phyloP scores from a whole-genome alignment of 1,284 basidiomycete species.

The Ustilago bromivora region DNA sequence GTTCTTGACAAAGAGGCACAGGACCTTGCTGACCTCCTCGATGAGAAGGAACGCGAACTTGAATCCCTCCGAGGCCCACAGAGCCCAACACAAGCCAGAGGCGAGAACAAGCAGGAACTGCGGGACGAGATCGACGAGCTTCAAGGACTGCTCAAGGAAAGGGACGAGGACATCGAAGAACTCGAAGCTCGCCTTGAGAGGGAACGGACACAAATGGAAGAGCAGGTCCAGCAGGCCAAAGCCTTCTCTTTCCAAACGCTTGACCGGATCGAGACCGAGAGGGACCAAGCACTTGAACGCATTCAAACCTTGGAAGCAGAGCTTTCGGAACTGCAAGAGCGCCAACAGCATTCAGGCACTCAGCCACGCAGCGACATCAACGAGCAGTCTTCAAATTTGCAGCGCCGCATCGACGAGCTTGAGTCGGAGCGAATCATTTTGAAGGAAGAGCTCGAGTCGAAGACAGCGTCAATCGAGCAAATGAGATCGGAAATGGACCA shows the following conservation, averaged over 20 bases:
- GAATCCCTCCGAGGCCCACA: constrained; percentile 18
- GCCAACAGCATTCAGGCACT: background rate
- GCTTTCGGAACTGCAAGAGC: constrained; percentile 10
- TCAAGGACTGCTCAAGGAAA: constrained; percentile 37
- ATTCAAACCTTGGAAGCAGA: constrained; percentile 21
- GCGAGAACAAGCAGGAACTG: constrained; percentile 15
- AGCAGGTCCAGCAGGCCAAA: constrained; percentile 52
- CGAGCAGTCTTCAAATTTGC: constrained; percentile 7
- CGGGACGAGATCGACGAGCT: constrained; percentile 39
- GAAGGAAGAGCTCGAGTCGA: constrained; percentile 16
- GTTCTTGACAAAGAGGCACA: constrained; percentile 52
- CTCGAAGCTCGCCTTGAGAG: constrained; percentile 36
- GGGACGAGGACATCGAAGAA: constrained; percentile 43
- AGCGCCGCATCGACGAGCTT: constrained; percentile 22
- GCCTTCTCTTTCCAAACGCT: constrained; percentile 49
- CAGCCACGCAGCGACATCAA: background rate
- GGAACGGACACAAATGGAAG: constrained; percentile 46
- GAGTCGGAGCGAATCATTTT: constrained; percentile 16
- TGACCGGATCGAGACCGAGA: constrained; percentile 43
- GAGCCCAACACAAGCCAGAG: background rate
- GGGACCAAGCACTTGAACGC: constrained; percentile 43
- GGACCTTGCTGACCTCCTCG: constrained; percentile 48
- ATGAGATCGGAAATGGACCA: constrained; percentile 10
- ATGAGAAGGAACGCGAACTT: constrained; percentile 43
- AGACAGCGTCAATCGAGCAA: constrained; percentile 3